These are phyloP conservation scores for Daldinia concentrica DNA, from an alignment of 495 filamentous ascomycete genomes.

Conservation along the genomic window DNA sequence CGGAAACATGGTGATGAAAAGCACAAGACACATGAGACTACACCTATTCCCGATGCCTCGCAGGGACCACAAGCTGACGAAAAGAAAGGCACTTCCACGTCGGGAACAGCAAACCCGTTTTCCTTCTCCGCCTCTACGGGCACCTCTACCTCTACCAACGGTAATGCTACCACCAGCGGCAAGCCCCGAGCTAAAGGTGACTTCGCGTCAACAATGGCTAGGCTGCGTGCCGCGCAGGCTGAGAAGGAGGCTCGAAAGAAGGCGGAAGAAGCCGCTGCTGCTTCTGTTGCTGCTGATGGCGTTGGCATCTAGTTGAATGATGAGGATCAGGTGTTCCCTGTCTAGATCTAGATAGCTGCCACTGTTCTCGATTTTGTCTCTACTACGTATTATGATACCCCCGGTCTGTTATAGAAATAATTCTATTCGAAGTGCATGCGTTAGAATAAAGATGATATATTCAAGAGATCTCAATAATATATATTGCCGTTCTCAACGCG, in stretches of 20 bases:
- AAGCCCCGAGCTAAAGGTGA: conserved; percentile 24
- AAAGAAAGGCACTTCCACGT: conserved; percentile 23
- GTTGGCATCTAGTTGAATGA: not conserved
- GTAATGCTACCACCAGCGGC: not conserved
- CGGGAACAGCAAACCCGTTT: conserved; percentile 6
- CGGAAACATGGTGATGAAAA: conserved; percentile 39
- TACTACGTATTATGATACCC: conserved; percentile 30
- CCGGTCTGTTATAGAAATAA: not conserved
- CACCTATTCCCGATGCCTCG: conserved; percentile 28
- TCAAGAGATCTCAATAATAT: not conserved
- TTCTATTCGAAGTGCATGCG: not conserved
- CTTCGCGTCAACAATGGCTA: conserved; percentile 52
- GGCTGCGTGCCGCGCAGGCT: conserved; percentile 53
- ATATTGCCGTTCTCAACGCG: not conserved
- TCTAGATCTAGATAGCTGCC: not conserved
- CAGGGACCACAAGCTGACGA: conserved; percentile 49
- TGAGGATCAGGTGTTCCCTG: not conserved
- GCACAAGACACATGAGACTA: conserved; percentile 17
- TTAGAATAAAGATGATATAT: not conserved
- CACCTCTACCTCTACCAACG: conserved; percentile 1
- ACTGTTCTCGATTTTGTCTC: not conserved
- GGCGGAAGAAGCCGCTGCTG: conserved; percentile 24
- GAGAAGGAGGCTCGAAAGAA: conserved; percentile 45
- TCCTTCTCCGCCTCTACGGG: conserved; percentile 16
- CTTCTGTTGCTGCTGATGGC: not conserved